Evolutionary conservation across 805 yeast species (phyloP).

Genomic region (Sugiyamaella smithiae): DNA sequence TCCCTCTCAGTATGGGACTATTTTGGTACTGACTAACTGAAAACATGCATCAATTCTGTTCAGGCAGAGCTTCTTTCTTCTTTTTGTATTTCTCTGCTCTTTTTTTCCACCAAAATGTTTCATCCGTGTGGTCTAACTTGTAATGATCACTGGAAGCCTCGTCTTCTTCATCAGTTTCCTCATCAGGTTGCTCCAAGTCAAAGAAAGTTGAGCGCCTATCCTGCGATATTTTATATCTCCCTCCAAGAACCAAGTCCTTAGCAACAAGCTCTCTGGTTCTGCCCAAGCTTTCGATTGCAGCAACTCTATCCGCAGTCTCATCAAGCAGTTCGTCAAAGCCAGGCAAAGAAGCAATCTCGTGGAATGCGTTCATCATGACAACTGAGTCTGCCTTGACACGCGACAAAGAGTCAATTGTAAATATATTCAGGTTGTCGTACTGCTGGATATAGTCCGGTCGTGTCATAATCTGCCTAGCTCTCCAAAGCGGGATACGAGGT

Average conservation of each 20-base stretch:
- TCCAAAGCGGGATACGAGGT: slow-evolving; percentile 78
- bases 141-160: slow-evolving; percentile 26
- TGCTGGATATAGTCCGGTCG: slow-evolving; percentile 73
- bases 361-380: slow-evolving; percentile 87
- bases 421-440: slow-evolving; percentile 73
- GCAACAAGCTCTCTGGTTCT: slow-evolving; percentile 74
- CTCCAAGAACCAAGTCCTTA: slow-evolving; percentile 56
- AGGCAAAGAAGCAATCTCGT: slow-evolving; percentile 69
- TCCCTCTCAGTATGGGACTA: too few species aligned
- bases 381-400: slow-evolving; percentile 75
- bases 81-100: slow-evolving; percentile 20
- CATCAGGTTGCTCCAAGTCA: slow-evolving; percentile 16
- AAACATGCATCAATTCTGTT: not conserved
- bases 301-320: slow-evolving; percentile 64
- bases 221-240: slow-evolving; percentile 24
- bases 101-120: slow-evolving; percentile 23
- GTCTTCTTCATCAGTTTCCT: slow-evolving; percentile 22
- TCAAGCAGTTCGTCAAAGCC: slow-evolving; percentile 65
- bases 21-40: too few species aligned
- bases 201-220: slow-evolving; percentile 5
- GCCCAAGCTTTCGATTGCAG: slow-evolving; percentile 71
- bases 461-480: slow-evolving; percentile 82
- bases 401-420: slow-evolving; percentile 72
- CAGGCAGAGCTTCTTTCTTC: not conserved
- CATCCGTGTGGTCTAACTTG: slow-evolving; percentile 15